These are phyloP conservation scores for Populus hybrid DNA, from an alignment of 441 rosid species.

Conservation along the genomic window DNA sequence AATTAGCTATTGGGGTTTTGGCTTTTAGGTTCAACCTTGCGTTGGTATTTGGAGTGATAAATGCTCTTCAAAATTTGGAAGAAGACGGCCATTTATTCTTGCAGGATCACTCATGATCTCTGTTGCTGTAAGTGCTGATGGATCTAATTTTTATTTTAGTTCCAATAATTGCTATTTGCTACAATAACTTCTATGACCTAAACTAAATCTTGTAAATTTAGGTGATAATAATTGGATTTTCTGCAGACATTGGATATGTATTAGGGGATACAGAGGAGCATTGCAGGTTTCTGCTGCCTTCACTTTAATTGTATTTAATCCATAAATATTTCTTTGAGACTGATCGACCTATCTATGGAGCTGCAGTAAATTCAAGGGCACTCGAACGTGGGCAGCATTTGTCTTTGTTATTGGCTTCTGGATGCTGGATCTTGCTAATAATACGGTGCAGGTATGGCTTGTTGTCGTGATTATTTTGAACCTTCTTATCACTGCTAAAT, in stretches of 20 bases:
- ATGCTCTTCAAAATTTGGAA: conserved; percentile 81
- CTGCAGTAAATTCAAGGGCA: conserved; percentile 83
- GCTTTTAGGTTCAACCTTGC: conserved; percentile 87
- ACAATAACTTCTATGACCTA: conserved; percentile 31
- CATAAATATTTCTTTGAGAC: neutral
- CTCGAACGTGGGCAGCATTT: conserved; percentile 78
- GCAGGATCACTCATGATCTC: conserved; percentile 87
- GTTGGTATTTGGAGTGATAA: conserved; percentile 99
- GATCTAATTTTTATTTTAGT: conserved; percentile 2
- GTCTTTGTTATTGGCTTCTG: conserved; percentile 90
- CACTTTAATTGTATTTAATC: conserved; percentile 19
- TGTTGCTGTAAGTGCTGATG: conserved; percentile 57
- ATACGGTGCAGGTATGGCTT: conserved; percentile 79
- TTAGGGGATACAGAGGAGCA: conserved; percentile 85
- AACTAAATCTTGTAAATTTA: conserved; percentile 61
- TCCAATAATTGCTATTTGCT: conserved; percentile 12
- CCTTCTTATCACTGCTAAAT: neutral
- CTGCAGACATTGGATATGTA: conserved; percentile 94
- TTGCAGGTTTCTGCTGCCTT: conserved; percentile 64
- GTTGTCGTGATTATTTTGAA: conserved; percentile 4
- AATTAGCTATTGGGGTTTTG: conserved; percentile 23
- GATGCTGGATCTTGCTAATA: conserved; percentile 97
- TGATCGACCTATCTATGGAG: conserved; percentile 16
- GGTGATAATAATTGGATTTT: conserved; percentile 92
- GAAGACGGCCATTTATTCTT: conserved; percentile 88